Percentiles rank a stretch among this genome's conserved stretches.
Conservation (phyloP, 2,329 filamentous ascomycete genomes). For the Macrophomina tecta region DNA sequence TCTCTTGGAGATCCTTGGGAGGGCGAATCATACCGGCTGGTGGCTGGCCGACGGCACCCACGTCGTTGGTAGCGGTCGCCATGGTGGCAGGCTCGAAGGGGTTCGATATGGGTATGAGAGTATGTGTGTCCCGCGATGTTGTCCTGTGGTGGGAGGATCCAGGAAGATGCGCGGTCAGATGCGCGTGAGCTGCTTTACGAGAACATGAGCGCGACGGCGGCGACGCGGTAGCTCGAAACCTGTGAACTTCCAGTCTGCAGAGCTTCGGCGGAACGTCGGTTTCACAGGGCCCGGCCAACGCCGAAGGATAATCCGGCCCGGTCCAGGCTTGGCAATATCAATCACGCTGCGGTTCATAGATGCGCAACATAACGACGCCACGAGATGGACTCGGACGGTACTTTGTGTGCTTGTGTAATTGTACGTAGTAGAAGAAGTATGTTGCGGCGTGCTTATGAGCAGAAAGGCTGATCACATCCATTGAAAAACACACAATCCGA, state of each 20-base stretch:
- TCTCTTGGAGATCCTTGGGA: constrained; percentile 78
- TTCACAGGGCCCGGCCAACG: too few species aligned
- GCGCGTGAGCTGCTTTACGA: neutral
- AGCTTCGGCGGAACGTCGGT: neutral
- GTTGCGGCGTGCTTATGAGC: too few species aligned
- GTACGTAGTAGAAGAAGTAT: too few species aligned
- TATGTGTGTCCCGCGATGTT: neutral
- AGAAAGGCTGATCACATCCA: too few species aligned
- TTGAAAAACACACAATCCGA: too few species aligned
- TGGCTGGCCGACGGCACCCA: constrained; percentile 69
- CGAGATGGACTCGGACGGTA: too few species aligned
- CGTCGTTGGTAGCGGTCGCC: constrained; percentile 9
- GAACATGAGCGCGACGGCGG: neutral
- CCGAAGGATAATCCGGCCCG: too few species aligned
- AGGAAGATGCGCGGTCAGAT: neutral
- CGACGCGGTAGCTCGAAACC: constrained; percentile 3
- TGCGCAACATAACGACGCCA: too few species aligned
- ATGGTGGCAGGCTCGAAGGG: neutral
- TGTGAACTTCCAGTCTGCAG: neutral
- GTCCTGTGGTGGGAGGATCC: neutral
- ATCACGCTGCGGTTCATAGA: too few species aligned
- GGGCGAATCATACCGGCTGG: constrained; percentile 80
- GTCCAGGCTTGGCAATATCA: too few species aligned
- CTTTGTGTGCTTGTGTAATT: too few species aligned
- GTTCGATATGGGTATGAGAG: neutral